Base-by-base conservation (phyloP, 169 alveolate species). In the Plasmodium adleri region DNA sequence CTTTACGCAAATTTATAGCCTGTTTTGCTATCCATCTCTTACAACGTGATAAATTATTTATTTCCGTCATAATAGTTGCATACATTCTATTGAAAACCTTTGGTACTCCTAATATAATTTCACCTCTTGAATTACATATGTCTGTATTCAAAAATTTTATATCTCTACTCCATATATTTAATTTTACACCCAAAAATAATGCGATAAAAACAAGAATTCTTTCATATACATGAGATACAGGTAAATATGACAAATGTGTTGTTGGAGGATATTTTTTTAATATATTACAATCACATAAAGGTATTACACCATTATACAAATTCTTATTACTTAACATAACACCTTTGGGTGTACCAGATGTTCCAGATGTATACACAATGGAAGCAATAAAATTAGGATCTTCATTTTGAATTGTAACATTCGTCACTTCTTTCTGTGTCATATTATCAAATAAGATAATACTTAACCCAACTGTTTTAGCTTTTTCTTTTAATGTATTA, bases 301-400 rank as follows among this genome's bases (percentile, higher is more conserved):
- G 74, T 3, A 39, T 5, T 4, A 83, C 22, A 0, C 73, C 12
- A 60, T 56, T 22, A 49, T 39, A 80, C 24, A 94, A 17, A 72
- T 88, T 88, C 47, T 78, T 60, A 50, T 98, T 83, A 3, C 99
- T 93, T 62, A 98, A 86, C 96, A 98, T 95, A 13, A 97, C 99
- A 43, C 99, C 99, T 95, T 99, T 99, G 6, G 99, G 99, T 49
- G 78, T 78, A 68, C 99, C 99, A 39, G 99, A 98, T 2, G 99
- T 98, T 13, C 99, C 99, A 6, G 99, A 96, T 8, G 99, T 99
- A 92, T 97, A 98, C 50, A 98, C 98, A 24, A 99, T 94, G 2
- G 99, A 96, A 90, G 88, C 94, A n/a, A 97, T 73, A 24, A 96
- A 89, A 15, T 97, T 95, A 89, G 96, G 88, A 5, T 24, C 13